Percentiles rank a stretch among this genome's conserved stretches.
Evolutionary conservation across 2,329 filamentous ascomycete species (phyloP).

Genomic region (Aspergillus nomiae): DNA sequence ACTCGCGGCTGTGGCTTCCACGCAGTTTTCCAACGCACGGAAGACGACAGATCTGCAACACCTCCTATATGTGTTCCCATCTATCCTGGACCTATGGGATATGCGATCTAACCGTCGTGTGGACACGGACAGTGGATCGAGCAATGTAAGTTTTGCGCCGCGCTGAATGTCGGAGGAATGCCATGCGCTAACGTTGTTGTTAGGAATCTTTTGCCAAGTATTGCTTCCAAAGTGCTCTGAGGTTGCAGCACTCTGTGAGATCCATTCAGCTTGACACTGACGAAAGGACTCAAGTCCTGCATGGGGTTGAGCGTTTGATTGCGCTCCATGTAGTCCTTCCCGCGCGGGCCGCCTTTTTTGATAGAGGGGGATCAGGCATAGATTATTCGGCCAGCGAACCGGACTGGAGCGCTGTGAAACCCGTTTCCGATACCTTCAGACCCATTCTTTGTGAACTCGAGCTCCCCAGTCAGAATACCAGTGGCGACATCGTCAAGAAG

Average conservation of each 20-base stretch:
- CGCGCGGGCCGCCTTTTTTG: constrained; percentile 40
- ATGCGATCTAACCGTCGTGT: constrained; percentile 37
- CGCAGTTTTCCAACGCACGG: constrained; percentile 30
- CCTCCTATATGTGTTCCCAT: constrained; percentile 35
- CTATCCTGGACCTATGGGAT: constrained; percentile 41
- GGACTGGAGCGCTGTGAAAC: constrained; percentile 37
- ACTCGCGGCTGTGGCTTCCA: constrained; percentile 33
- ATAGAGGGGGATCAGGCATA: constrained; percentile 35
- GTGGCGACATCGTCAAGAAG: constrained; percentile 7
- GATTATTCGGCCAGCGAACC: constrained; percentile 37
- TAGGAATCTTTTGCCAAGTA: constrained; percentile 34
- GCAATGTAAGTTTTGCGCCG: constrained; percentile 32
- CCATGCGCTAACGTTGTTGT: constrained; percentile 10
- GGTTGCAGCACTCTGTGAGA: constrained; percentile 33
- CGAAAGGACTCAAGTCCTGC: constrained; percentile 33
- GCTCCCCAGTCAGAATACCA: constrained; percentile 8
- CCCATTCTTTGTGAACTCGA: constrained; percentile 35
- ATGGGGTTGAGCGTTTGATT: constrained; percentile 39
- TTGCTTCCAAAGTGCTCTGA: constrained; percentile 38
- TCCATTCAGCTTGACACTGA: constrained; percentile 32
- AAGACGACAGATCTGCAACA: constrained; percentile 37
- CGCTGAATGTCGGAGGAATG: background rate
- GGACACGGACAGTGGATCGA: constrained; percentile 34
- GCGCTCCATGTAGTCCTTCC: constrained; percentile 47
- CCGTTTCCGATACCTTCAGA: constrained; percentile 38